Conservation (phyloP, 208 protist genomes). For the Balamuthia mandrillaris region DNA sequence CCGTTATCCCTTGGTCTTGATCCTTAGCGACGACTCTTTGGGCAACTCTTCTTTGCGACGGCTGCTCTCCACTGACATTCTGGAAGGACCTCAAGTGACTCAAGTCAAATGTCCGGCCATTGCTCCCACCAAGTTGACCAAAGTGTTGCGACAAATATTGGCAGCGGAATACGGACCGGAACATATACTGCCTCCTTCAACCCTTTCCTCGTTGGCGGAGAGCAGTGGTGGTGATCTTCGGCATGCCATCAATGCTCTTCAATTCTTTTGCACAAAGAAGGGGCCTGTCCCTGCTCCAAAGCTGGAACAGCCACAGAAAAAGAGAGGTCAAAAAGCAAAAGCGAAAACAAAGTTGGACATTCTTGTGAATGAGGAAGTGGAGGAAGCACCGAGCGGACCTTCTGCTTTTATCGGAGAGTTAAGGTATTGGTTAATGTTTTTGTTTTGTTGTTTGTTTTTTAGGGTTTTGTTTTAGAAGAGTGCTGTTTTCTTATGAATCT, state of each 20-base stretch:
- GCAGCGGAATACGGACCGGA: background rate
- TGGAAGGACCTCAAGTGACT: background rate
- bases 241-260: slow-evolving; percentile 8
- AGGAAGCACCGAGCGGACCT: no score
- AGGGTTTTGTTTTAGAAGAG: background rate
- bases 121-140: background rate
- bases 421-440: background rate
- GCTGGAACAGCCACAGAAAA: no score
- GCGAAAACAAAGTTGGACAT: no score
- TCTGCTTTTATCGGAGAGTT: background rate
- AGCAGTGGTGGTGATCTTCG: background rate
- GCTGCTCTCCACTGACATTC: background rate
- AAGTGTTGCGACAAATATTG: background rate
- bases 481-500: no score
- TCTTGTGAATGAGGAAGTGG: no score
- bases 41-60: background rate
- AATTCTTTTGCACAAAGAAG: slow-evolving; percentile 7
- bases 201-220: background rate
- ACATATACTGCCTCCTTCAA: background rate
- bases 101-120: background rate
- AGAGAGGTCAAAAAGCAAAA: no score
- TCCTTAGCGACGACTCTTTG: slow-evolving; percentile 7
- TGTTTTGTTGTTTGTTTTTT: background rate
- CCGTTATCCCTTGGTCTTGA: background rate
- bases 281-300: no score